Percentiles rank a stretch among this genome's conserved stretches.
Evolutionary conservation across 2,329 filamentous ascomycete genomes (phyloP).

Genomic region (Calonectria crousiana): DNA sequence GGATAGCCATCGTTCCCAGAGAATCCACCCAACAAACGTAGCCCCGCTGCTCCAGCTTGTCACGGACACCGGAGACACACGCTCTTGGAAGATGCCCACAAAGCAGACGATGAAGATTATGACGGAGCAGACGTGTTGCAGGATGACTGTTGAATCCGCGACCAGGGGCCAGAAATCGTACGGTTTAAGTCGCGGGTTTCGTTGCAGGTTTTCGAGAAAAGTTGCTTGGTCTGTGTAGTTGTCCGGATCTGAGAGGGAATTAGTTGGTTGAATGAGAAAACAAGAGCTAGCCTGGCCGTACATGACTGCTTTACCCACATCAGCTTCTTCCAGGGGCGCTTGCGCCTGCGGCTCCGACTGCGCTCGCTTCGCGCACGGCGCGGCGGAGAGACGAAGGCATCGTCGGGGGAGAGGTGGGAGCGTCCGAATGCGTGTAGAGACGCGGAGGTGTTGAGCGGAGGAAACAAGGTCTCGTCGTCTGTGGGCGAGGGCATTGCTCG

Average conservation of each 20-base stretch:
- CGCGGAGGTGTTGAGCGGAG: constrained; percentile 46
- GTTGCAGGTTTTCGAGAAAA: constrained; percentile 94
- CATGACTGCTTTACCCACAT: constrained; percentile 96
- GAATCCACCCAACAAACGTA: constrained; percentile 87
- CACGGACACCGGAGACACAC: constrained; percentile 90
- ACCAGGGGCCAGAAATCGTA: constrained; percentile 99
- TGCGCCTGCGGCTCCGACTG: constrained; percentile 76
- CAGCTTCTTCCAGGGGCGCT: constrained; percentile 91
- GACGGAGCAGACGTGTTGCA: constrained; percentile 96
- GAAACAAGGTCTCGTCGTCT: constrained; percentile 54
- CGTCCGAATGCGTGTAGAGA: constrained; percentile 61
- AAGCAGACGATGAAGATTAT: constrained; percentile 96
- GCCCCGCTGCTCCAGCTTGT: constrained; percentile 86
- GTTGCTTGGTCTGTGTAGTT: constrained; percentile 98
- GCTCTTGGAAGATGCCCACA: constrained; percentile 86
- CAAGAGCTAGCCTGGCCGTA: constrained; percentile 30
- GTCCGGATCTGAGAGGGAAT: constrained; percentile 78
- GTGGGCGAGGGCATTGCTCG: constrained; percentile 52
- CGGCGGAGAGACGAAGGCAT: constrained; percentile 81
- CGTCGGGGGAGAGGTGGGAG: constrained; percentile 82
- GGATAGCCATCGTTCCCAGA: constrained; percentile 93
- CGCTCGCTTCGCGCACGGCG: constrained; percentile 66
- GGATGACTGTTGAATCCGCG: constrained; percentile 93
- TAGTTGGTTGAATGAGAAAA: background rate
- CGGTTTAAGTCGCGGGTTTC: constrained; percentile 91